A percentile compares a stretch with the other conserved stretches of the same genome.
Evolutionary conservation across 2,329 filamentous ascomycete genomes (phyloP).

Genomic region (Talaromyces albobiverticillius): DNA sequence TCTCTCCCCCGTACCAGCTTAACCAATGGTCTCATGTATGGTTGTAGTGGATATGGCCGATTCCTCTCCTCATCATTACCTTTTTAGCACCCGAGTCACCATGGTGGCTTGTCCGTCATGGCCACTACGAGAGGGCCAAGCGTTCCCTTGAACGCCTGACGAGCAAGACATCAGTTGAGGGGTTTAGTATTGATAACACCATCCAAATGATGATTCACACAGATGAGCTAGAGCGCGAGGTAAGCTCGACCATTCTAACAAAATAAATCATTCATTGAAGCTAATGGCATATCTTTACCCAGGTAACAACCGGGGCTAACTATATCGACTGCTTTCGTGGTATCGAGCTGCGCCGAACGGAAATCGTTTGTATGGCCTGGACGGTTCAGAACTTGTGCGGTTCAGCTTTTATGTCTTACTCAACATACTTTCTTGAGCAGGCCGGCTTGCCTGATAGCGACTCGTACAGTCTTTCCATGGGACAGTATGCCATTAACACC

Average conservation of each 20-base stretch:
- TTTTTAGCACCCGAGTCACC: conserved; percentile 49
- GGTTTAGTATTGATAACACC: conserved; percentile 44
- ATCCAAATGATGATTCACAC: conserved; percentile 59
- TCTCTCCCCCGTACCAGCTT: not conserved
- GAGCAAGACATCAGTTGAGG: conserved; percentile 10
- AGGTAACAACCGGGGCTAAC: conserved; percentile 19
- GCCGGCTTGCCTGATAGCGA: conserved; percentile 32
- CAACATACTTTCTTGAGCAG: conserved; percentile 35
- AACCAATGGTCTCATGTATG: not conserved
- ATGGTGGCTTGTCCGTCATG: conserved; percentile 49
- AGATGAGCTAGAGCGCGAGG: conserved; percentile 31
- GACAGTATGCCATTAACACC: conserved; percentile 60
- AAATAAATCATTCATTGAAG: too few species aligned
- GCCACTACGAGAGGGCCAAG: conserved; percentile 40
- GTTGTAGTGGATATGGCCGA: conserved; percentile 50
- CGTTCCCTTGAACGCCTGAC: conserved; percentile 37
- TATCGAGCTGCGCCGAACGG: conserved; percentile 36
- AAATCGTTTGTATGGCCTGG: conserved; percentile 37
- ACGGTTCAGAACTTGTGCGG: conserved; percentile 30
- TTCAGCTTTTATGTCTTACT: conserved; percentile 24
- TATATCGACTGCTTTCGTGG: conserved; percentile 31
- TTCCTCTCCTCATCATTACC: conserved; percentile 43
- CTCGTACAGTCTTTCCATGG: conserved; percentile 41
- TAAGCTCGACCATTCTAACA: too few species aligned
- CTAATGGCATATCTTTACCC: conserved; percentile 1